phyloP scores from a whole-genome alignment of 2,329 filamentous ascomycete genomes.

The Sclerotinia glacialis region DNA sequence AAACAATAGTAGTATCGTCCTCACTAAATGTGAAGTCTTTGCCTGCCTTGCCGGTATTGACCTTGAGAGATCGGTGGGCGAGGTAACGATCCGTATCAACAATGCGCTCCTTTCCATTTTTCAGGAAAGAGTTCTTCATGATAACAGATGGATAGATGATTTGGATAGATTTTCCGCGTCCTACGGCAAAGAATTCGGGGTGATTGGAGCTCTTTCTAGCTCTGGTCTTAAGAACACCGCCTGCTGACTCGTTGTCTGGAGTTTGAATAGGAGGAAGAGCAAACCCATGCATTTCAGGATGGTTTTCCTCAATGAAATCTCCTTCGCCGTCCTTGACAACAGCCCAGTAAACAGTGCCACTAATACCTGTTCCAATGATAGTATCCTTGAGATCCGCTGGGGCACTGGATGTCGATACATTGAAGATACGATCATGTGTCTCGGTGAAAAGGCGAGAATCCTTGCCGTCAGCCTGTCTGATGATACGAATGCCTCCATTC shows the following conservation, averaged over 20 bases:
- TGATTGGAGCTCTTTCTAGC: constrained; percentile 86
- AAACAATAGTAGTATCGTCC: constrained; percentile 91
- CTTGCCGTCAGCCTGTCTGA: constrained; percentile 88
- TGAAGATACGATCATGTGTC: constrained; percentile 91
- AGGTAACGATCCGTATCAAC: constrained; percentile 88
- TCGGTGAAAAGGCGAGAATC: constrained; percentile 91
- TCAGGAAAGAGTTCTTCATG: constrained; percentile 61
- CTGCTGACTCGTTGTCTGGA: constrained; percentile 86
- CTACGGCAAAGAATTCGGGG: constrained; percentile 91
- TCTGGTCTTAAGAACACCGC: constrained; percentile 91
- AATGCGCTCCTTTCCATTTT: constrained; percentile 60
- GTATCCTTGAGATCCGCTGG: constrained; percentile 66
- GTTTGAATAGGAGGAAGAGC: constrained; percentile 82
- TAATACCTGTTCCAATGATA: constrained; percentile 88
- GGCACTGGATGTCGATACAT: constrained; percentile 76
- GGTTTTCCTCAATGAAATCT: constrained; percentile 73
- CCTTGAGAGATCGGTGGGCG: constrained; percentile 83
- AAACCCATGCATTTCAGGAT: constrained; percentile 82
- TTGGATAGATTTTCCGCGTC: constrained; percentile 92
- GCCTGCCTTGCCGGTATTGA: constrained; percentile 94
- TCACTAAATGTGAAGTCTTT: constrained; percentile 99
- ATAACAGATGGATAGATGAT: constrained; percentile 72
- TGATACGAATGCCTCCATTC: constrained; percentile 87
- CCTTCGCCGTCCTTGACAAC: constrained; percentile 73
- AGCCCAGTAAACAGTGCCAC: constrained; percentile 96